Evolutionary conservation across 371 early-diverging fungal genomes (phyloP).

Genomic region (Rhizopus microsporus): DNA sequence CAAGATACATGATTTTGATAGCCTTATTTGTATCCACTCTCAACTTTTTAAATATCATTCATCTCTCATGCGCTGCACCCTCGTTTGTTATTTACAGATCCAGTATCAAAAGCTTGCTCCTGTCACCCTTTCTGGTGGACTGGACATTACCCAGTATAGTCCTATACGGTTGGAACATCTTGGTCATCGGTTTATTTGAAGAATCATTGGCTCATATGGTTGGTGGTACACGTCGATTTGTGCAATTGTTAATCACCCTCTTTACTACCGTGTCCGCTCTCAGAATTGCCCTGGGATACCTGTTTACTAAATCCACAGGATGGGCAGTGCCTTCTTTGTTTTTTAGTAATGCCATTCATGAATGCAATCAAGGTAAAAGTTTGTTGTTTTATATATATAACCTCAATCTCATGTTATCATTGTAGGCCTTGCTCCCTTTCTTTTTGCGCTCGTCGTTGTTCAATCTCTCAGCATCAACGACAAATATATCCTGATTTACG

Average conservation of each 20-base stretch:
- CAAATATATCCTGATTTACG: constrained; percentile 52
- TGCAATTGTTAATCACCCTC: constrained; percentile 32
- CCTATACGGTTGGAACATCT: constrained; percentile 46
- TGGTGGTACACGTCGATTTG: constrained; percentile 48
- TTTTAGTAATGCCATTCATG: constrained; percentile 62
- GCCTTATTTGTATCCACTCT: constrained; percentile 39
- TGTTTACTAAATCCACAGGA: constrained; percentile 60
- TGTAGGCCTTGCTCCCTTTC: constrained; percentile 59
- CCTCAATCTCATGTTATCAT: neutral
- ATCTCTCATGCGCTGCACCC: constrained; percentile 47
- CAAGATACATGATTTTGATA: constrained; percentile 46
- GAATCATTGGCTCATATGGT: constrained; percentile 49
- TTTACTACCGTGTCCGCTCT: constrained; percentile 31
- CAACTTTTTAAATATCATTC: constrained; percentile 26
- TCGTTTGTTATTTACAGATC: constrained; percentile 47
- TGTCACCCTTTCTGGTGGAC: constrained; percentile 51
- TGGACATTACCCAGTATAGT: constrained; percentile 34
- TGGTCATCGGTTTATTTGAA: constrained; percentile 54
- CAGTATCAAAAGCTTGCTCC: constrained; percentile 36
- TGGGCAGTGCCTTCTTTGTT: constrained; percentile 59
- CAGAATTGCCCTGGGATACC: constrained; percentile 50
- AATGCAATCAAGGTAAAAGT: constrained; percentile 65
- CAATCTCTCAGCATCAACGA: constrained; percentile 59
- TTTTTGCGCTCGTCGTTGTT: constrained; percentile 57
- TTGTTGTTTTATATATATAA: constrained; percentile 7